phyloP scores from a whole-genome alignment of 2,329 filamentous ascomycete species.

The Aspergillus viridinutans region DNA sequence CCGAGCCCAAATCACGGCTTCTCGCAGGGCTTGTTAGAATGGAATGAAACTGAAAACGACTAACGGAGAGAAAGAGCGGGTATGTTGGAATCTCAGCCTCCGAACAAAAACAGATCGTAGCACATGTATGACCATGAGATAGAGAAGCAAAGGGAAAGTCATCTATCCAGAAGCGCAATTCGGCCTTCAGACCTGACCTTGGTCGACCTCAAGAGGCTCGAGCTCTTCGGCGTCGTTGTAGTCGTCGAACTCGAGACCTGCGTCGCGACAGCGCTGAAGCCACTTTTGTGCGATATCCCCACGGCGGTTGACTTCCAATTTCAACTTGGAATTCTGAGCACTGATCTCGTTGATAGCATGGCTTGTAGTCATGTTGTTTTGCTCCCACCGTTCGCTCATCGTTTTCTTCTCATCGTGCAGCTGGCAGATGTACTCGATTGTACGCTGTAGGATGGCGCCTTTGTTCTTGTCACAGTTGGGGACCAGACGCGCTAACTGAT shows the following conservation, averaged over 20 bases:
- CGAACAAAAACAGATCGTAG: slow-evolving; percentile 23
- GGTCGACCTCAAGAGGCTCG: slow-evolving; percentile 34
- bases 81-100: slow-evolving; percentile 23
- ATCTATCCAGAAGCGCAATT: slow-evolving; percentile 4
- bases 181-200: slow-evolving; percentile 17
- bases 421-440: slow-evolving; percentile 90
- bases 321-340: slow-evolving; percentile 89
- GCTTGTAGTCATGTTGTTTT: slow-evolving; percentile 42
- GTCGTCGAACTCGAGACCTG: slow-evolving; percentile 47
- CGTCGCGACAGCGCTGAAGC: slow-evolving; percentile 45
- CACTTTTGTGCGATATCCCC: slow-evolving; percentile 63
- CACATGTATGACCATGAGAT: slow-evolving; percentile 18
- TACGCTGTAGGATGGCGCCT: slow-evolving; percentile 88
- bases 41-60: slow-evolving; percentile 3
- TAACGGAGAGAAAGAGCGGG: slow-evolving; percentile 15
- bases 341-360: slow-evolving; percentile 74
- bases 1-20: slow-evolving; percentile 6
- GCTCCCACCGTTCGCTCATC: slow-evolving; percentile 40
- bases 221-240: slow-evolving; percentile 43
- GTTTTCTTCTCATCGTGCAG: slow-evolving; percentile 51
- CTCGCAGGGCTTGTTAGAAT: slow-evolving; percentile 4
- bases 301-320: slow-evolving; percentile 79
- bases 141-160: neutral
- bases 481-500: slow-evolving; percentile 95
- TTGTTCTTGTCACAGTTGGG: slow-evolving; percentile 99